Conservation (phyloP, 1,139 yeast species). For the Nakaseomyces kungkrabaensis region DNA sequence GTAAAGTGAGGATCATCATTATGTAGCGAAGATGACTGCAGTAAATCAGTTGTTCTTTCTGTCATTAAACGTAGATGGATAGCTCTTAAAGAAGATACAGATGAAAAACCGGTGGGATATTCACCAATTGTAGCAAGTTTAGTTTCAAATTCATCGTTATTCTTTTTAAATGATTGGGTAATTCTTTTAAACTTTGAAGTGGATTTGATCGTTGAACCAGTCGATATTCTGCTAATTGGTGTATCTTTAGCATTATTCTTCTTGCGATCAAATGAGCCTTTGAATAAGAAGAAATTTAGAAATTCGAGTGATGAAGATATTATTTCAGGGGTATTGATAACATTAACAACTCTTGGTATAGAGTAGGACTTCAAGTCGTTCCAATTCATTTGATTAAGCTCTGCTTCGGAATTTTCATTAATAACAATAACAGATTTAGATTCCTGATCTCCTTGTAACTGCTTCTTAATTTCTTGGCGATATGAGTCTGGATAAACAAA, state of each 20-base stretch:
- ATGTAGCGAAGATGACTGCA: conserved; percentile 47
- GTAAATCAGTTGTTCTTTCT: conserved; percentile 57
- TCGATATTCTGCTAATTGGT: conserved; percentile 13
- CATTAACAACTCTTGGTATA: conserved; percentile 14
- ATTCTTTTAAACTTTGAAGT: conserved; percentile 14
- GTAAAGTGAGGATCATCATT: conserved; percentile 30
- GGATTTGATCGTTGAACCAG: conserved; percentile 13
- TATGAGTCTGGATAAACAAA: conserved; percentile 50
- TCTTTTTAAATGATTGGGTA: conserved; percentile 11
- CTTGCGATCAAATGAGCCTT: conserved; percentile 3
- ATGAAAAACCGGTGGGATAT: conserved; percentile 15
- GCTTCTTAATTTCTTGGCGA: conserved; percentile 40
- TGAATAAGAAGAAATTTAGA: conserved; percentile 19
- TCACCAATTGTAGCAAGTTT: conserved; percentile 15
- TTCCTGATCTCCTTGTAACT: conserved; percentile 14
- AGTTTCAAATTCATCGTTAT: conserved; percentile 14
- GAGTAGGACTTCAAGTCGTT: conserved; percentile 23
- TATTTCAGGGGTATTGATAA: conserved; percentile 22
- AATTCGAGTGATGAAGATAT: conserved; percentile 23
- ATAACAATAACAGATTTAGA: conserved; percentile 20
- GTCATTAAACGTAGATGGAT: conserved; percentile 50
- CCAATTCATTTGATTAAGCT: conserved; percentile 14
- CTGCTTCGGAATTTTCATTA: conserved; percentile 31
- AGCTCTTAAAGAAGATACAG: conserved; percentile 38
- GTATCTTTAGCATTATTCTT: conserved; percentile 1